Evolutionary conservation across 2,329 filamentous ascomycete species (phyloP), one percentile per base, ranked within the genome.

Genomic region (Pyricularia grisea): DNA sequence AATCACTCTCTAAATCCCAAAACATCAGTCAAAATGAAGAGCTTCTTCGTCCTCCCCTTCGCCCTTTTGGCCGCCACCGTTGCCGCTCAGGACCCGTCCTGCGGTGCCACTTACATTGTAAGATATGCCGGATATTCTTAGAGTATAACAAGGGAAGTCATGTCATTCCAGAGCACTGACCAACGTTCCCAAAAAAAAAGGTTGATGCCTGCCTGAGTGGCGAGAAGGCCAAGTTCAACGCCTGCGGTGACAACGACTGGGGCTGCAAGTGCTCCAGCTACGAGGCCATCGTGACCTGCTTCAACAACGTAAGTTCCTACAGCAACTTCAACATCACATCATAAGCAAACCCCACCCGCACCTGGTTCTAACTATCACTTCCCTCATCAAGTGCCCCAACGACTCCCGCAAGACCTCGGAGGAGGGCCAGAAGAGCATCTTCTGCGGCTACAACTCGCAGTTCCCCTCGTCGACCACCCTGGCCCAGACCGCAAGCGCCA

Each of bases 361-460:
- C n/a, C n/a, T n/a, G n/a, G n/a, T n/a, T 36, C 65, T 28, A 7
- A 65, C 14, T 4, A 4, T 17, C 14, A 17, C 4, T 17, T 12
- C 12, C 61, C 12, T 65, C 69, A 83, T 79, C 84, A 84, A 86
- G 81, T 86, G 84, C 79, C 84, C 84, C 74, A 78, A 82, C 73
- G 83, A 86, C 76, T 1, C 74, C 67, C 78, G 80, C 65, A 76
- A 74, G 71, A 68, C 72, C 68, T 68, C 74, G 25, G 78, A 77
- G 72, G 71, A 77, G 67, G 74, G 77, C 72, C 78, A 82, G 74
- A 78, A 81, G 71, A 74, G 75, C 70, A 77, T 79, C 73, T 81
- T 77, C 79, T 85, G 84, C 79, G 74, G 76, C 69, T 79, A 82
- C 72, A 82, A 81, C 70, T 80, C 77, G 70, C 77, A 81, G 74